Evolutionary conservation across 208 protist species (phyloP), one percentile per base, ranked within the genome.

Genomic region (Leishmania martiniquensis): DNA sequence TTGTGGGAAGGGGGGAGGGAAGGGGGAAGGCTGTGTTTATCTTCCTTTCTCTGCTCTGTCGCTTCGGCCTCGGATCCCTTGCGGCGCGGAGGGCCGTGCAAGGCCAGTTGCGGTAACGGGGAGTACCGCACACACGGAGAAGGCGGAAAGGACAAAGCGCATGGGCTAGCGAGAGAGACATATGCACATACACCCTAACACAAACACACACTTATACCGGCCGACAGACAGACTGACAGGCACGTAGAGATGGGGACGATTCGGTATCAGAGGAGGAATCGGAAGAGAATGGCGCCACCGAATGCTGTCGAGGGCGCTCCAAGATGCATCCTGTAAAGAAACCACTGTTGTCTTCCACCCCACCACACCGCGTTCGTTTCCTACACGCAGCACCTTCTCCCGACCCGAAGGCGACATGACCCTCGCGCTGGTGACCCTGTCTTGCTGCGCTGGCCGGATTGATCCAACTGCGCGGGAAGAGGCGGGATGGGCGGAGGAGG

Each of bases 131-230:
- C 15, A 62, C 20, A 83, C 22, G 60, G 57, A 52, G 49, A 59
- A 59, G 29, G 62, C 52, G 49, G 54, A 65, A 34, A 83, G 32
- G 80, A 71, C 7, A 74, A 77, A 72, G 12, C 57, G 57, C 29
- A 32, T 63, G 10, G 13, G 29, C 29, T 25, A 63, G 57, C 1
- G 29, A 39, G 29, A 13, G 39, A 59, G 20, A 75, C 3, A 66
- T 9, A 72, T 20, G 60, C 52, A 72, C 44, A 68, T n/a, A 63
- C 34, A 42, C 59, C 20, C 55, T 34, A 6, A 66, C 22, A 75
- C 17, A 66, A 12, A 68, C 20, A 57, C 44, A 72, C 34, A 69
- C 25, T 66, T 47, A 25, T 17, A 75, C 32, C 34, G 39, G 47
- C 17, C 54, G 71, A 9, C 20, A 77, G 32, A n/a, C n/a, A n/a